phyloP scores from a whole-genome alignment of 148 eudicot species.

The Euryodendron excelsum region DNA sequence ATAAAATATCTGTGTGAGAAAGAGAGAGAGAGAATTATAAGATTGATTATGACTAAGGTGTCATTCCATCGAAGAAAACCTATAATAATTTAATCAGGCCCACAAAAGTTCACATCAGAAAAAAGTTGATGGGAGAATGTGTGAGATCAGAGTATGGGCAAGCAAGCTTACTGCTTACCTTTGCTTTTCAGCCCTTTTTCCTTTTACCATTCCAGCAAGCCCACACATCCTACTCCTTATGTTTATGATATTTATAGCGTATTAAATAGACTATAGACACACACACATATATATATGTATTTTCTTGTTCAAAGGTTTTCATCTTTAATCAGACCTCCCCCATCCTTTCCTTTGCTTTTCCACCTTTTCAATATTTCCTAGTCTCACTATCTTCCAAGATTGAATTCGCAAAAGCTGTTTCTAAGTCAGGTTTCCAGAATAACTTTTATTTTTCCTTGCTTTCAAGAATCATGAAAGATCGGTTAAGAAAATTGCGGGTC shows the following conservation, averaged over 20 bases:
- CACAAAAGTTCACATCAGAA: conserved; percentile 48
- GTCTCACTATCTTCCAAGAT: conserved; percentile 21
- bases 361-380: conserved; percentile 5
- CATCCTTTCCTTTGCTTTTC: background rate
- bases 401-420: background rate
- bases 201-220: conserved; percentile 31
- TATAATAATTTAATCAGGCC: conserved; percentile 27
- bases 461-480: background rate
- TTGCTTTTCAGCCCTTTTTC: conserved; percentile 24
- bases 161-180: conserved; percentile 34
- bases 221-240: conserved; percentile 21
- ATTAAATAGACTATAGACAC: no score
- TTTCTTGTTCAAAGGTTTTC: background rate
- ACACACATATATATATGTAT: background rate
- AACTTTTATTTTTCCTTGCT: background rate
- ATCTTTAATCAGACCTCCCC: background rate
- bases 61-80: conserved; percentile 11
- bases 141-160: conserved; percentile 60
- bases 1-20: background rate
- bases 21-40: background rate
- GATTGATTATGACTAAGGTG: conserved; percentile 14
- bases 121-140: conserved; percentile 51
- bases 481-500: no score
- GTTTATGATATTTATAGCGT: background rate
- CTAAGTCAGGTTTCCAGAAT: background rate